These are phyloP conservation scores for Fusarium zealandicum DNA, from an alignment of 2,329 filamentous ascomycete genomes.

Conservation along the genomic window DNA sequence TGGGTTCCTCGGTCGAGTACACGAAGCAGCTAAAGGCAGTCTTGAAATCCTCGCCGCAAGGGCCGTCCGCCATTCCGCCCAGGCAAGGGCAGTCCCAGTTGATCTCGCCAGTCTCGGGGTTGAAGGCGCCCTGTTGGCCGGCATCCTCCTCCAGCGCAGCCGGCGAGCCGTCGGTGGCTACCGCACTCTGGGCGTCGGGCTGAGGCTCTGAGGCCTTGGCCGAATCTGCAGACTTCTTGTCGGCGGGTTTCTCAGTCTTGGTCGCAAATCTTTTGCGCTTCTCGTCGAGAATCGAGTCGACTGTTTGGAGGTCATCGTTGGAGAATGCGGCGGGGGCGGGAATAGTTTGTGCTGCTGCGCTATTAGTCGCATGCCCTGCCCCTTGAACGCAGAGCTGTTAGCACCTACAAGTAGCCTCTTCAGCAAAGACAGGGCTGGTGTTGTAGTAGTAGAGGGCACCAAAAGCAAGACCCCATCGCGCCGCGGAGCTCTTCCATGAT, in stretches of 20 bases:
- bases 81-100: conserved; percentile 99
- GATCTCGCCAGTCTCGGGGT: conserved; percentile 98
- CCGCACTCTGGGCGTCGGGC: conserved; percentile 39
- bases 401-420: conserved; percentile 76
- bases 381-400: background rate
- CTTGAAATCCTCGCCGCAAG: conserved; percentile 95
- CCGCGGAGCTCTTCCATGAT: conserved; percentile 79
- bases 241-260: conserved; percentile 41
- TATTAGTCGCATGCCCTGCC: conserved; percentile 14
- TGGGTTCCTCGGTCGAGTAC: conserved; percentile 91
- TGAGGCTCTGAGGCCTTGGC: conserved; percentile 37
- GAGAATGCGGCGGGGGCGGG: conserved; percentile 60
- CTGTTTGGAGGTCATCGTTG: conserved; percentile 66
- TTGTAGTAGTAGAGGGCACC: conserved; percentile 93
- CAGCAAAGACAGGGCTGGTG: conserved; percentile 85
- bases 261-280: conserved; percentile 59
- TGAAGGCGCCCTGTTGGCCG: conserved; percentile 88
- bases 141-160: conserved; percentile 79
- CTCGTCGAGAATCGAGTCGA: conserved; percentile 72
- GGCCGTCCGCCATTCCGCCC: conserved; percentile 95
- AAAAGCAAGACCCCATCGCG: conserved; percentile 77
- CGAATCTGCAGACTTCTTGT: conserved; percentile 29
- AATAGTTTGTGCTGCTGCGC: conserved; percentile 39
- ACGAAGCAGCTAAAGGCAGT: conserved; percentile 98
- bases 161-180: conserved; percentile 48